A percentile compares a stretch with the other conserved stretches of the same genome.
Conservation (phyloP, 108 stramenopile genomes). For the Skeletonema potamos region DNA sequence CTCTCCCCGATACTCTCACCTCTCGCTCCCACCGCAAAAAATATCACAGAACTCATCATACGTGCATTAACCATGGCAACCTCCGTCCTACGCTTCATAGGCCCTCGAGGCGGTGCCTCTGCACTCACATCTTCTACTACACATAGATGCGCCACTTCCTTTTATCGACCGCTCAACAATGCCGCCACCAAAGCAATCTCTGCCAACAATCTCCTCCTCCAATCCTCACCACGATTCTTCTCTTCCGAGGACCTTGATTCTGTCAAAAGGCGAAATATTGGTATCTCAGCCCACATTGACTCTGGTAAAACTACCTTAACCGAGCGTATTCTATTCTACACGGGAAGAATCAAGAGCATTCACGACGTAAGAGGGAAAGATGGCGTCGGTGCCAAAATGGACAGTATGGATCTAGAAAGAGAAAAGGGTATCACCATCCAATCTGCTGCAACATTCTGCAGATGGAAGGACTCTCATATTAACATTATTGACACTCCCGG, state of each 20-base stretch:
- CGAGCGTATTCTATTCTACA: constrained; percentile 99
- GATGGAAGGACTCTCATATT: constrained; percentile 94
- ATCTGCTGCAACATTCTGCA: constrained; percentile 98
- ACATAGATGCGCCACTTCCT: not conserved
- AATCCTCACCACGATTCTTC: not conserved
- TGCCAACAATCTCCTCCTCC: not conserved
- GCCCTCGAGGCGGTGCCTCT: constrained; percentile 10
- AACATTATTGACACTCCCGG: constrained; percentile 99
- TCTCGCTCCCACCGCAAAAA: too few relatives aligned
- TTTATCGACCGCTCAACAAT: not conserved
- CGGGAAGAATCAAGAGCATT: constrained; percentile 95
- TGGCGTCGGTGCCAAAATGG: constrained; percentile 99
- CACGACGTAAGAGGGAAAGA: constrained; percentile 98
- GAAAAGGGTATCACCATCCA: constrained; percentile 99
- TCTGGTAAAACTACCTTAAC: constrained; percentile 99
- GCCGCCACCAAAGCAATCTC: not conserved
- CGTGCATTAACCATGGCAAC: constrained; percentile 6
- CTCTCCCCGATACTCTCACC: too few relatives aligned
- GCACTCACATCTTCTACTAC: not conserved
- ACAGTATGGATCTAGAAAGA: constrained; percentile 98
- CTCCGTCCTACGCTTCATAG: constrained; percentile 21
- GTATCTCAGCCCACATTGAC: constrained; percentile 99
- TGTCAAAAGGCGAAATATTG: constrained; percentile 93
- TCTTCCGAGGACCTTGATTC: constrained; percentile 9
- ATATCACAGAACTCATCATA: not conserved